Conservation (phyloP, 352 stramenopile genomes). For the Globisporangium perplexum region DNA sequence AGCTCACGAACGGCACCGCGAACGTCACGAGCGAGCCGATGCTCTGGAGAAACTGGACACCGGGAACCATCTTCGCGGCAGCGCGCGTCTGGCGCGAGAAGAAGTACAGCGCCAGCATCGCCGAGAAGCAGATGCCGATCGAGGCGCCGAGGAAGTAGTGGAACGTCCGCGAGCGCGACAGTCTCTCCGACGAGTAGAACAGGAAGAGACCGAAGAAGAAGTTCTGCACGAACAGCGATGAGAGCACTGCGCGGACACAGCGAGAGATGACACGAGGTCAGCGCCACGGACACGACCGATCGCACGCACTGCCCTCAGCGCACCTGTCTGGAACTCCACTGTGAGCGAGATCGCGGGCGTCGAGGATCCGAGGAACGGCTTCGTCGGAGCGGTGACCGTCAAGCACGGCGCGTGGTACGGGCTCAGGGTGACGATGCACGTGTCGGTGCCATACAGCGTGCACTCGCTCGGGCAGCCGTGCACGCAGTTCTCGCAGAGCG, state of each 20-base stretch:
- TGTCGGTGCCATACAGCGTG: conserved; percentile 18
- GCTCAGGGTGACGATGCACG: conserved; percentile 60
- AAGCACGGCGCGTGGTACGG: conserved; percentile 78
- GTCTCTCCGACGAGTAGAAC: conserved; percentile 58
- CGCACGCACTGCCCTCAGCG: conserved; percentile 5
- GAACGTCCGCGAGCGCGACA: conserved; percentile 71
- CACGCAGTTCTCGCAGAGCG: conserved; percentile 71
- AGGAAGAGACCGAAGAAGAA: conserved; percentile 63
- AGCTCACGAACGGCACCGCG: conserved; percentile 65
- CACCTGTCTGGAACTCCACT: conserved; percentile 68
- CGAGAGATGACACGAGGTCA: neutral
- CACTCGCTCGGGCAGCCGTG: conserved; percentile 58
- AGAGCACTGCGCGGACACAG: conserved; percentile 33
- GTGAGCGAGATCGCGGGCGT: conserved; percentile 41
- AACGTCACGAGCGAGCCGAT: conserved; percentile 64
- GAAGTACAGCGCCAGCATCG: conserved; percentile 70
- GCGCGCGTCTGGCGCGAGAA: conserved; percentile 73
- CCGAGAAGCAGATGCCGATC: conserved; percentile 73
- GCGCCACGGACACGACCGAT: no score
- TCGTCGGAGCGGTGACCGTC: conserved; percentile 42
- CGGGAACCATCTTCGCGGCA: conserved; percentile 61
- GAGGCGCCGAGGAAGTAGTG: conserved; percentile 69
- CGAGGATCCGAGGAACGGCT: conserved; percentile 50
- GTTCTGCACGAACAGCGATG: conserved; percentile 67
- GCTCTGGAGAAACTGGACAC: conserved; percentile 60